phyloP scores from a whole-genome alignment of 2,329 filamentous ascomycete species.

The Penicillium sp. region DNA sequence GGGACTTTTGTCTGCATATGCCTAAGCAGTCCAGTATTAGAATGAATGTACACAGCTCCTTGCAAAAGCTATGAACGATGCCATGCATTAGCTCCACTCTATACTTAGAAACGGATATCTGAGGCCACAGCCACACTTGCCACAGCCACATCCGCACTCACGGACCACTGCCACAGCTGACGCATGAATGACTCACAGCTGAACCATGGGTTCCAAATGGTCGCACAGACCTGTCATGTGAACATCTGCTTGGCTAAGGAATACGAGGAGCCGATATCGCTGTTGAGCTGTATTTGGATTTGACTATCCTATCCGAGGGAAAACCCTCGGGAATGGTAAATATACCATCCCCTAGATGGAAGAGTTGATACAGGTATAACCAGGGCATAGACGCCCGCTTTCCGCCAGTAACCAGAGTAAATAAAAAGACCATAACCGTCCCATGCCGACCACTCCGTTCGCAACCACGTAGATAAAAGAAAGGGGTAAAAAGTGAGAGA shows the following conservation, averaged over 20 bases:
- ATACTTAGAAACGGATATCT: neutral
- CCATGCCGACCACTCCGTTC: constrained; percentile 34
- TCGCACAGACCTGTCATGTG: neutral
- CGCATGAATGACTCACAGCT: neutral
- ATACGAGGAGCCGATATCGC: constrained; percentile 3
- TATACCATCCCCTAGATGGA: constrained; percentile 10
- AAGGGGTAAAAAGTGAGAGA: constrained; percentile 20
- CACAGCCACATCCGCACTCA: neutral
- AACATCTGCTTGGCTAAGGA: neutral
- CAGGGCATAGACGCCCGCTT: constrained; percentile 5
- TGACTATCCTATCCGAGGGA: constrained; percentile 8
- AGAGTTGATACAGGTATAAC: constrained; percentile 13
- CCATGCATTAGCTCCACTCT: neutral
- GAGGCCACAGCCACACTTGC: neutral
- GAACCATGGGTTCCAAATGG: neutral
- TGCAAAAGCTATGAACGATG: neutral
- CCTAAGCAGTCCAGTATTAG: neutral
- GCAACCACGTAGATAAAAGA: constrained; percentile 21
- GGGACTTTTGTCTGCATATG: neutral
- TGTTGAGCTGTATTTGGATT: constrained; percentile 9
- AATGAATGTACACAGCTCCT: neutral
- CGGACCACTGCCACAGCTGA: neutral
- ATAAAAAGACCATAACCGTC: constrained; percentile 25
- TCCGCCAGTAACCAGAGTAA: constrained; percentile 8
- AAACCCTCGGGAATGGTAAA: neutral